A percentile compares a stretch with the other conserved stretches of the same genome.
Conservation (phyloP, 306 rosid species). For the Cicer bijugum region DNA sequence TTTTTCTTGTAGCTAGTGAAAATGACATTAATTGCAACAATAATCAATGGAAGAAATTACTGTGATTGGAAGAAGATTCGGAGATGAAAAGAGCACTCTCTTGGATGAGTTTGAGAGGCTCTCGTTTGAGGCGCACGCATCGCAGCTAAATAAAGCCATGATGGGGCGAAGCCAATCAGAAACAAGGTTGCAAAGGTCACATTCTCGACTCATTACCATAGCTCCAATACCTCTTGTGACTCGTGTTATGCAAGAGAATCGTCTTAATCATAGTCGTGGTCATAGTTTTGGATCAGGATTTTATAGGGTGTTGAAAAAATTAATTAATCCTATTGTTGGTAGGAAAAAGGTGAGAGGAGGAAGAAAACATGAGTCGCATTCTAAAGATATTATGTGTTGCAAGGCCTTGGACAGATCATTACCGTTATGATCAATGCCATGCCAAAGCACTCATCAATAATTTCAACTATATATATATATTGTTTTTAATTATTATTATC, state of each 20-base stretch:
- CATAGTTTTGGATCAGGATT: conserved; percentile 42
- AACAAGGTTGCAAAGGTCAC: conserved; percentile 46
- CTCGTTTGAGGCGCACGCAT: conserved; percentile 65
- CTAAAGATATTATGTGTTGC: conserved; percentile 52
- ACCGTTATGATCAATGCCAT: conserved; percentile 47
- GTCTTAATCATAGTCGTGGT: background rate
- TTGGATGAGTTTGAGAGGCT: conserved; percentile 76
- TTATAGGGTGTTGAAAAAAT: conserved; percentile 56
- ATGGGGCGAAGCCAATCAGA: conserved; percentile 60
- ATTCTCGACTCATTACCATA: background rate
- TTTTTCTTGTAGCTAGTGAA: background rate
- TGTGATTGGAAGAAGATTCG: conserved; percentile 56
- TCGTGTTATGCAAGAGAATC: conserved; percentile 46
- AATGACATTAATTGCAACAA: conserved; percentile 11
- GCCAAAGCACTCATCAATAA: background rate
- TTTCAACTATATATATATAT: background rate
- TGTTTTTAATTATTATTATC: background rate
- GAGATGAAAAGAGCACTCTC: conserved; percentile 74
- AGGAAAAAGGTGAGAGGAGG: conserved; percentile 21
- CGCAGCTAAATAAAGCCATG: conserved; percentile 65
- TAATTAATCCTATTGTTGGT: conserved; percentile 58
- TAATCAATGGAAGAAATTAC: conserved; percentile 39
- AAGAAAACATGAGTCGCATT: conserved; percentile 43
- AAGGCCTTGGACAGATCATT: conserved; percentile 62
- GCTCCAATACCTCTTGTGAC: conserved; percentile 43